A percentile compares a stretch with the other conserved stretches of the same genome.
Conservation (phyloP, 495 filamentous ascomycete species). For the Podospora fimiseda region DNA sequence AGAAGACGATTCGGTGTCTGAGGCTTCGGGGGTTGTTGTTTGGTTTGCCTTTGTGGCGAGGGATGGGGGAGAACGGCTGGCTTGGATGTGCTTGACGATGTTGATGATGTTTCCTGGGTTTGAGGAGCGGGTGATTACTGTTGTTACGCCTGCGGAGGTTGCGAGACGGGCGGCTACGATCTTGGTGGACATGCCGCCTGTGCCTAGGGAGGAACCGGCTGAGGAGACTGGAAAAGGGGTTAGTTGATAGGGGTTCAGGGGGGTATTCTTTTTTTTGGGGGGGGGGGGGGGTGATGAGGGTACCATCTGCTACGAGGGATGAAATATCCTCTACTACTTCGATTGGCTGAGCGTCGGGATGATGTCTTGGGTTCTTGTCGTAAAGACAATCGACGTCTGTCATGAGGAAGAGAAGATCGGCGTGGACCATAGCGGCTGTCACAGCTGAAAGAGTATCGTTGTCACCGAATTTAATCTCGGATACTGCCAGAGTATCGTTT, state of each 20-base stretch:
- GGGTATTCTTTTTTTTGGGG: no score
- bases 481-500: conserved; percentile 93
- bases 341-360: conserved; percentile 81
- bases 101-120: conserved; percentile 86
- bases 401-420: conserved; percentile 96
- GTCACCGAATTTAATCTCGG: conserved; percentile 99
- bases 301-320: conserved; percentile 75
- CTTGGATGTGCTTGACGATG: conserved; percentile 78
- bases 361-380: conserved; percentile 81
- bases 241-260: no score
- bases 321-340: conserved; percentile 88
- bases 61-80: conserved; percentile 33
- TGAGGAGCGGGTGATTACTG: conserved; percentile 86
- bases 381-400: conserved; percentile 98
- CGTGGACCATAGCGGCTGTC: conserved; percentile 94
- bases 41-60: conserved; percentile 20
- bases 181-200: conserved; percentile 98
- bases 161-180: conserved; percentile 91
- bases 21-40: neutral
- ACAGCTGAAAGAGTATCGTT: conserved; percentile 97
- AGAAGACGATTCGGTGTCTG: conserved; percentile 4
- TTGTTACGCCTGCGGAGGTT: conserved; percentile 91
- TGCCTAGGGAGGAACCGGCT: conserved; percentile 81
- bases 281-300: neutral
- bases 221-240: conserved; percentile 58